Evolutionary conservation across 768 basidiomycete species (phyloP).

Genomic region (Boletus fagicola): DNA sequence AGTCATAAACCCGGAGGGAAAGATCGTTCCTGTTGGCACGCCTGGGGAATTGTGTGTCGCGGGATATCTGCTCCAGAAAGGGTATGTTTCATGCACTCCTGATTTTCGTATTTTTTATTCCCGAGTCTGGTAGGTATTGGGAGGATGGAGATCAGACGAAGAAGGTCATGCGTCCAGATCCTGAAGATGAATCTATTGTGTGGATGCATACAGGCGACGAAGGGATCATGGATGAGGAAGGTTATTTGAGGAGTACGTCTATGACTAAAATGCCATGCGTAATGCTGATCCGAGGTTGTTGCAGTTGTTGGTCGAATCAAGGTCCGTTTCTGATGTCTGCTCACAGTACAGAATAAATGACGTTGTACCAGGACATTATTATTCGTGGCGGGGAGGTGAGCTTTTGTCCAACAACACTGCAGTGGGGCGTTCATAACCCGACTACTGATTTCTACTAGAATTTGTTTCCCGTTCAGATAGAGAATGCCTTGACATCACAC

Average conservation of each 20-base stretch:
- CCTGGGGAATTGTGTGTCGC: slow-evolving; percentile 74
- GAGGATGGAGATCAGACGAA: slow-evolving; percentile 65
- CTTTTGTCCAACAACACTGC: neutral
- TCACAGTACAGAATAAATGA: slow-evolving; percentile 1
- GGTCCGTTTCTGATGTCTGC: slow-evolving; percentile 37
- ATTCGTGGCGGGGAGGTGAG: slow-evolving; percentile 81
- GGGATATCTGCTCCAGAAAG: slow-evolving; percentile 79
- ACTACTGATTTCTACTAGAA: slow-evolving; percentile 45
- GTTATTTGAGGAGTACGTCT: slow-evolving; percentile 66
- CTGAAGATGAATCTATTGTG: slow-evolving; percentile 50
- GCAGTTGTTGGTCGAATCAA: slow-evolving; percentile 79
- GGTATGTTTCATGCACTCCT: slow-evolving; percentile 38
- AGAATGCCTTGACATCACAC: slow-evolving; percentile 63
- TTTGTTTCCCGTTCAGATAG: slow-evolving; percentile 81
- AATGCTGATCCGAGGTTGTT: neutral
- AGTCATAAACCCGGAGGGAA: slow-evolving; percentile 55
- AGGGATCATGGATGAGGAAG: slow-evolving; percentile 77
- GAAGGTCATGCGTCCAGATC: slow-evolving; percentile 50
- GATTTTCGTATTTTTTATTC: neutral
- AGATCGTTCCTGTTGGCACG: slow-evolving; percentile 65
- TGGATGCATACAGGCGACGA: slow-evolving; percentile 90
- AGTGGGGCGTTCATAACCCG: neutral
- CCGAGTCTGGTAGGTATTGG: slow-evolving; percentile 61
- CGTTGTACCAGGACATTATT: slow-evolving; percentile 61
- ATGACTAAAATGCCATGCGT: neutral